Evolutionary conservation across 257 asterid species (phyloP), one percentile per base, ranked within the genome.

Genomic region (Plantago elongata): DNA sequence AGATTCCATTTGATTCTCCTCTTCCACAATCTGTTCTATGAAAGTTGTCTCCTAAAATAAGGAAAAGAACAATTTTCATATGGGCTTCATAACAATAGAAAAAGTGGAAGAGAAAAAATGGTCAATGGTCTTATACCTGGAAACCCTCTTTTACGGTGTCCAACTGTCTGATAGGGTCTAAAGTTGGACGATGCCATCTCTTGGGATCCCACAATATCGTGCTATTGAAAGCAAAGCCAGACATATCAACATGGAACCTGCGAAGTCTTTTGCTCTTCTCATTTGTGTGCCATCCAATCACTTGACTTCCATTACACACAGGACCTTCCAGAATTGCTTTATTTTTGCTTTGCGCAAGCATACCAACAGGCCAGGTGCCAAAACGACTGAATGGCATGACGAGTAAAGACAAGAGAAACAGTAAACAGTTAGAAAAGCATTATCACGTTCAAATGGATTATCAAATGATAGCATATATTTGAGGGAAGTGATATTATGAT

Each of bases 301-400:
- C 95, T 80, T 60, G 83, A 72, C 86, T 85, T 72, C 97, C 95
- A 80, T 83, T 83, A 73, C 97, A 93, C 13, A 93, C 84, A 6
- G 99, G 97, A 60, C 97, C 99, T 82, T 87, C 97, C 59, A 93
- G 64, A 47, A 81, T 81, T 0, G 81, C 94, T 75, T 87, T 89
- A 54, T 79, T 83, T 80, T 87, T 87, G 83, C 95, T 83, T 71
- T 82, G 95, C 13, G 84, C 84, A 60, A 93, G 78, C 92, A 93
- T 85, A 69, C 88, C 94, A 66, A 89, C 97, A 50, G 99, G 99
- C 99, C 99, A 93, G 51, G 92, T 83, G 73, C 99, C 99, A 70
- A 93, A 89, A 68, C 96, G 97, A 51, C 97, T 92, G 77, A 27
- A 75, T 1, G 34, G 51, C 50, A 71, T 8, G 51, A 60, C 57